Conservation (phyloP, 352 stramenopile genomes). For the Phytopythium sindhum region DNA sequence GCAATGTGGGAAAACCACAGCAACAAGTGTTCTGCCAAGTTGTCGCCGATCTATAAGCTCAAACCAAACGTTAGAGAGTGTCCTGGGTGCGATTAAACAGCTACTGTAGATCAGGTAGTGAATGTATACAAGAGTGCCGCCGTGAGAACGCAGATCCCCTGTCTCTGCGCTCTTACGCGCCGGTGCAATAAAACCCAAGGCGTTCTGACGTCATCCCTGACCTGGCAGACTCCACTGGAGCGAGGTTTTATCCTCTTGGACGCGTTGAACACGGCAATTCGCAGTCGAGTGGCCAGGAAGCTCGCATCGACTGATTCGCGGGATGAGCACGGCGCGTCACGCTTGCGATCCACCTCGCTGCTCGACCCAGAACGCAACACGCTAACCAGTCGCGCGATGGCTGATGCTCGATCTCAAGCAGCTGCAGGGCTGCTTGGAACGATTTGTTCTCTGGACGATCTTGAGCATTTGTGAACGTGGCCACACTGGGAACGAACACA, state of each 20-base stretch:
- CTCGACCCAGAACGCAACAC: background rate
- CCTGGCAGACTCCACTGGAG: background rate
- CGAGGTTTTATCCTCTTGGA: background rate
- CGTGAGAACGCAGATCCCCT: background rate
- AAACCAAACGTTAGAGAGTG: too few relatives aligned
- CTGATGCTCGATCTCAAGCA: background rate
- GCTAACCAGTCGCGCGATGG: background rate
- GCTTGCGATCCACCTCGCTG: background rate
- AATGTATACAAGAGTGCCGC: too few relatives aligned
- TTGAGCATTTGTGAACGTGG: background rate
- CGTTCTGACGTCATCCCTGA: slow-evolving; percentile 1
- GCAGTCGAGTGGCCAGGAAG: background rate
- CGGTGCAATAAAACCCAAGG: background rate
- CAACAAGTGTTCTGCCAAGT: too few relatives aligned
- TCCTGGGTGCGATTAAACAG: background rate
- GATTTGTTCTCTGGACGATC: too few relatives aligned
- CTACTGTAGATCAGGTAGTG: too few relatives aligned
- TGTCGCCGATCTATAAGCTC: too few relatives aligned
- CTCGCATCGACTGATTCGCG: background rate
- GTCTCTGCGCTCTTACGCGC: background rate
- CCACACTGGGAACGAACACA: too few relatives aligned
- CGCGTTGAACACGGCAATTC: slow-evolving; percentile 3
- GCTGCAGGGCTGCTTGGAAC: background rate
- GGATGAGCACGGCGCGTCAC: slow-evolving; percentile 5
- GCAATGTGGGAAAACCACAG: background rate